Base-by-base conservation (phyloP, 108 stramenopile species). In the Discostella stelligeroides region DNA sequence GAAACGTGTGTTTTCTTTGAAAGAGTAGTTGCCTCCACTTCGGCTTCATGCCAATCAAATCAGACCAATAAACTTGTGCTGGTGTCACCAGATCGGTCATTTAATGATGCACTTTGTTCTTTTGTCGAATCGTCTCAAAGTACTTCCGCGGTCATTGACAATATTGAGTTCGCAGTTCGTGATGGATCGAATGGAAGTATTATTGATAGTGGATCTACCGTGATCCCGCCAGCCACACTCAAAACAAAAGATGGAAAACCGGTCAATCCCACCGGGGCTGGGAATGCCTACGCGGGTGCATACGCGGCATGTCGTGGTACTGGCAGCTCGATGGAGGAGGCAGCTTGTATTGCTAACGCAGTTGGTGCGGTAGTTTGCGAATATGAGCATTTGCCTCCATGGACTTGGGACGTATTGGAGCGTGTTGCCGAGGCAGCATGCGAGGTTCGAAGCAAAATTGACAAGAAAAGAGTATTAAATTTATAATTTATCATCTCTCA, bases 301-400 rank as follows among this genome's bases (percentile, higher is more conserved):
- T 79, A 62, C 47, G 63, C 53, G 0, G 81, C 79, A 13, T 72
- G 76, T 5, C 73, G 73, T 63, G 83, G 64, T 25, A 57, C 59
- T 27, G 80, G 82, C 34, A 63, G 53, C 43, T 41, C 64, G 0
- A 5, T 55, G 4, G 23, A 54, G 37, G 79, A 72, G 24, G 75
- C 82, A 0, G 83, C 86, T 7, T 59, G 48, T 11, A 59, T 84
- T 25, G 86, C 86, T 20, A 79, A 81, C 1, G 86, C 79, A 18
- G 72, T 87, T n/a, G 86, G 86, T 37, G 86, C 86, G 1, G 81
- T 70, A 5, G 63, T 87, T 28, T 87, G 86, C 46, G 86, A 87
- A 30, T 70, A 81, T 51, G 73, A 84, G 4, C 65, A 82, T 63
- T 37, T 86, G 0, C 85, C 85, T 14, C 75, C 79, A 15, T 83